Evolutionary conservation across 805 yeast genomes (phyloP), one percentile per base, ranked within the genome.

Genomic region (Candida argentea): DNA sequence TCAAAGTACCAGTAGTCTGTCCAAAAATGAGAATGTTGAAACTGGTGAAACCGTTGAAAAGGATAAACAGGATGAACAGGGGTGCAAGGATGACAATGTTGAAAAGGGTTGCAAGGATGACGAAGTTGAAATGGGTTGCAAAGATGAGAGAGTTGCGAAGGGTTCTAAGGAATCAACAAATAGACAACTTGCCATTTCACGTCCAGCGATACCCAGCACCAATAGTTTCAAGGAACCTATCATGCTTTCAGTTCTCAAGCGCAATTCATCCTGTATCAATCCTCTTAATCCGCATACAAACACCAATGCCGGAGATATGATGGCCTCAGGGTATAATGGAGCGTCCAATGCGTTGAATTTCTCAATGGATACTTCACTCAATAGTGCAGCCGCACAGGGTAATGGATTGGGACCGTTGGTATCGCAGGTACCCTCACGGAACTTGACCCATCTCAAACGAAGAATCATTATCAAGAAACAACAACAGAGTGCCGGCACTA

Each of bases 321-420:
- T 61, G 7, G 65, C 65, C 6, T 60, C 67, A 8, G 66, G 63
- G 3, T 55, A 44, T 37, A 61, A 61, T 30, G 67, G 66, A 3
- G 64, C 65, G 3, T 60, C 66, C n/a, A 59, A 56, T 26, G 64
- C 67, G 7, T 37, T 52, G 29, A 57, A 48, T 27, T 48, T 55
- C 27, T 57, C 65, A 5, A 52, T 61, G 52, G 67, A 61, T 32
- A 54, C 67, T 9, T 45, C 55, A 4, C 39, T 55, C 22, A 54
- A 55, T 30, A 50, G 59, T 31, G 53, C 43, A 25, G 55, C 58
- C 5, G 36, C 42, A 9, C 44, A 36, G 13, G 54, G 54, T 2
- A 76, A 75, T 44, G 82, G 83, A 0, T 48, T 74, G 20, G 80
- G 76, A 1, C 78, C 83, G 3, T 58, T 69, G 14, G 65, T 65